Evolutionary conservation across 192 early-diverging fungal genomes (phyloP), one percentile per base, ranked within the genome.

Genomic region (Coemansia sp.): DNA sequence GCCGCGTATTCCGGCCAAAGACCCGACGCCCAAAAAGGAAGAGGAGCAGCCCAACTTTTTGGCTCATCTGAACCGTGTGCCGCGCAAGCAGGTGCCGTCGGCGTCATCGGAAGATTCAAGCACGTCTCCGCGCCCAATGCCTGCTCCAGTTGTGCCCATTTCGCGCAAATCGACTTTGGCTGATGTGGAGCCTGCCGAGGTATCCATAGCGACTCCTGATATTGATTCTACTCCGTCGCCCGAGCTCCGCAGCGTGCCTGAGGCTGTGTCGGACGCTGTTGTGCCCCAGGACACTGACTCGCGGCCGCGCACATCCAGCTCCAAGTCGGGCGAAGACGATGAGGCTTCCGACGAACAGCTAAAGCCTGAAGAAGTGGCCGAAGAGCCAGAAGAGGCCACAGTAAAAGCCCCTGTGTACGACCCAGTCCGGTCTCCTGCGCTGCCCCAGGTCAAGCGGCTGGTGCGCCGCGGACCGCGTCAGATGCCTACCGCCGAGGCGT

Each of bases 391-490:
- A 21, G 63, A 51, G 14, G 32, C n/a, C 2, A 57, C 37, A 19
- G 19, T 9, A 19, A 19, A 57, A 11, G 29, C 41, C 48, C 32
- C 61, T 3, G 47, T 55, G 2, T 66, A 69, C 1, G 79, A 75
- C n/a, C 79, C 79, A 0, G 57, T 75, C 9, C 75, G 75, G 23
- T 61, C 79, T 32, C 78, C 78, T 0, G 64, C 78, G 7, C 63
- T 81, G 37, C 12, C 72, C 2, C 62, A 60, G n/a, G 78, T 68
- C 39, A 75, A 72, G 60, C 68, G 73, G 6, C 63, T 81, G 47
- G 69, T 81, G 53, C 72, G 78, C 10, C 69, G 78, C 8, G 78
- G 66, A 2, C 72, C 72, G 12, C 72, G 78, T 21, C 72, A 81
- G 57, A 75, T 75, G 78, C 78, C 78, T 24, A 75, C 78, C 1